Percentiles rank a stretch among this genome's conserved stretches.
Conservation (phyloP, 164 flowering plant species). For the Sedum album region DNA sequence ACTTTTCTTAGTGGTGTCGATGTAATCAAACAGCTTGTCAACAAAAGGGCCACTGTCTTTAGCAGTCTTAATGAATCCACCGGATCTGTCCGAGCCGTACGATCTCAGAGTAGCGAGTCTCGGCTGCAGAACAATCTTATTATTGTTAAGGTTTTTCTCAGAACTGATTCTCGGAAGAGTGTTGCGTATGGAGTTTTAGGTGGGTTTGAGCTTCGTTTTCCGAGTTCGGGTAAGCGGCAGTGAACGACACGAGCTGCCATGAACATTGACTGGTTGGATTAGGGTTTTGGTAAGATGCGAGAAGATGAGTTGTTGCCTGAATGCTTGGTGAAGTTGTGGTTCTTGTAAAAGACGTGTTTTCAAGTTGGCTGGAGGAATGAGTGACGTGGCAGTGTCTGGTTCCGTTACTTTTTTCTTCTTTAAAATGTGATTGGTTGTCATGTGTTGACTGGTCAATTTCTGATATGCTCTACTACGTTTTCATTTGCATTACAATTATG, state of each 20-base stretch:
- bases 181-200: slow-evolving; percentile 10
- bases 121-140: slow-evolving; percentile 63
- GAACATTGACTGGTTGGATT: slow-evolving; percentile 15
- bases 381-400: no score
- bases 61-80: slow-evolving; percentile 30
- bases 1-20: slow-evolving; percentile 75
- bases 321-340: no score
- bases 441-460: no score
- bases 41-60: slow-evolving; percentile 40
- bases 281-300: no score
- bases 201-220: slow-evolving; percentile 9
- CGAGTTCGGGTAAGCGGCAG: slow-evolving; percentile 20
- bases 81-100: slow-evolving; percentile 55
- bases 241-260: slow-evolving; percentile 23
- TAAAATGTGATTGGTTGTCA: no score
- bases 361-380: no score
- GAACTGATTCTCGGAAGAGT: slow-evolving; percentile 11
- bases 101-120: slow-evolving; percentile 70
- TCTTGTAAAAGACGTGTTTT: no score
- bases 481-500: no score
- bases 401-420: no score
- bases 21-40: slow-evolving; percentile 61
- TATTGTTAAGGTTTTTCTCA: slow-evolving; percentile 19
- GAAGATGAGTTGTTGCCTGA: no score
- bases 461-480: no score